Conservation (phyloP, 257 asterid species). For the Craterostigma plantagineum region DNA sequence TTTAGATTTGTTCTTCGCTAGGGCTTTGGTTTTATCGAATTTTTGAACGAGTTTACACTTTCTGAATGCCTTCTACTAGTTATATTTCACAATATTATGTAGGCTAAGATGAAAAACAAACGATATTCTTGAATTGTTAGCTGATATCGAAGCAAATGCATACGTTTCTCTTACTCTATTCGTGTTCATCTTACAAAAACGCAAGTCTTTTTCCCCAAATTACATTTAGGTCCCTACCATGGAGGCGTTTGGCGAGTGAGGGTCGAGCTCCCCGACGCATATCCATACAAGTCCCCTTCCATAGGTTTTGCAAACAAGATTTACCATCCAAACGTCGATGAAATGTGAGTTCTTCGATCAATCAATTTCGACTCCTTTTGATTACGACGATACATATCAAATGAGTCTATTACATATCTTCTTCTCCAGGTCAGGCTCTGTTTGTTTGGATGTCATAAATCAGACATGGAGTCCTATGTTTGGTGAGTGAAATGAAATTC, state of each 20-base stretch:
- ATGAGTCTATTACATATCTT: background rate
- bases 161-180: background rate
- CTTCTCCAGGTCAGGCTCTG: conserved; percentile 69
- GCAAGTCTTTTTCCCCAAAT: background rate
- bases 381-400: background rate
- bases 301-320: conserved; percentile 77
- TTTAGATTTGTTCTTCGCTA: no score
- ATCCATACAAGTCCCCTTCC: conserved; percentile 85
- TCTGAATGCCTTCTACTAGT: no score
- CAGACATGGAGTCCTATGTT: conserved; percentile 98
- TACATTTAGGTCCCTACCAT: conserved; percentile 60
- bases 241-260: conserved; percentile 82
- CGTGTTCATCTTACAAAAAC: background rate
- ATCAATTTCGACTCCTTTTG: background rate
- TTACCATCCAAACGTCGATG: conserved; percentile 92
- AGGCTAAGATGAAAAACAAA: no score
- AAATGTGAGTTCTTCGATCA: conserved; percentile 37
- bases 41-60: no score
- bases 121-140: no score
- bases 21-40: no score
- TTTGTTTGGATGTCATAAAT: conserved; percentile 82
- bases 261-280: conserved; percentile 81
- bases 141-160: no score
- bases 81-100: no score
- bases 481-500: conserved; percentile 26